Evolutionary conservation across 345 rosid species (phyloP).

Genomic region (Lepidium sativum): DNA sequence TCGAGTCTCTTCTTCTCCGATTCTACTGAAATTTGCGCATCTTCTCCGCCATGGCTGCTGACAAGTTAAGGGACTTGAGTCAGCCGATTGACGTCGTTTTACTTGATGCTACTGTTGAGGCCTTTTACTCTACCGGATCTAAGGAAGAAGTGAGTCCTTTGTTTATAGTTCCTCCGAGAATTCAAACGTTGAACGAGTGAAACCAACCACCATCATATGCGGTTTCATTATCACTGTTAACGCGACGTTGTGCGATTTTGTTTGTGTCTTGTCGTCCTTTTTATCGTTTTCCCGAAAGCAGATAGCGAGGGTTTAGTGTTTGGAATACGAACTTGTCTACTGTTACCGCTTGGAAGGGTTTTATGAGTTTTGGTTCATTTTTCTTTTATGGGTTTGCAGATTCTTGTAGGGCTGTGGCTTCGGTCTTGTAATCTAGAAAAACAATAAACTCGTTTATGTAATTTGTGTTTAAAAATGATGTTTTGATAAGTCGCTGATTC

Average conservation of each 20-base stretch:
- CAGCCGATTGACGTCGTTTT: constrained; percentile 77
- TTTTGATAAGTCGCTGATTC: neutral
- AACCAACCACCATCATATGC: neutral
- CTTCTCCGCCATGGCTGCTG: constrained; percentile 70
- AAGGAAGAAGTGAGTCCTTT: constrained; percentile 71
- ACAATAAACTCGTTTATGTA: neutral
- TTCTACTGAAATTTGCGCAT: neutral
- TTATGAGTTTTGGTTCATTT: neutral
- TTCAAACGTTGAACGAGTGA: neutral
- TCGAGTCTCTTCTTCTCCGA: neutral
- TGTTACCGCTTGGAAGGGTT: neutral
- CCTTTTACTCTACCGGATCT: constrained; percentile 97
- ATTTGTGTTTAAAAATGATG: neutral
- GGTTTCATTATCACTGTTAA: neutral
- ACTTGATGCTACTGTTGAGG: constrained; percentile 90
- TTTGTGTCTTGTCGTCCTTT: neutral
- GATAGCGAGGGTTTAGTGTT: neutral
- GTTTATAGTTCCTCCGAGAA: neutral
- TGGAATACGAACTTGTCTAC: neutral
- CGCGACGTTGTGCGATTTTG: neutral
- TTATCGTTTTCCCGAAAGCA: neutral
- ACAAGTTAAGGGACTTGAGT: constrained; percentile 87
- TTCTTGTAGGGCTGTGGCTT: neutral
- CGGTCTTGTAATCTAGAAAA: neutral
- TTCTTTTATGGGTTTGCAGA: neutral